Evolutionary conservation across 805 yeast species (phyloP), one percentile per base, ranked within the genome.

Genomic region (Wickerhamiella alocasiicola): DNA sequence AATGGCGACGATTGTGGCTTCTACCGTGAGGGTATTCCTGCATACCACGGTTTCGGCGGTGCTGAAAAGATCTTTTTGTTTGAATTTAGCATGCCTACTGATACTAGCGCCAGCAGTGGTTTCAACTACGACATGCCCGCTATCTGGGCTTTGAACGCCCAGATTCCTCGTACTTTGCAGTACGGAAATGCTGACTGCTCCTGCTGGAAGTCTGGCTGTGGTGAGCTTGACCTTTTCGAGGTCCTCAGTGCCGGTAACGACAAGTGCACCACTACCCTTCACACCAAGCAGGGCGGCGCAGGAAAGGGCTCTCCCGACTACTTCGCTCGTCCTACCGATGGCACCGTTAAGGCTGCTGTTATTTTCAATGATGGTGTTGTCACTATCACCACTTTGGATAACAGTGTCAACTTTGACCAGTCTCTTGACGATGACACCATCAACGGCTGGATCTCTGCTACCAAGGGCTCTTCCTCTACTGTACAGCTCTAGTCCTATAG

Each of bases 151-250:
- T 74, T 87, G 61, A 87, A 87, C 62, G 95, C 95, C 47, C 81
- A 82, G 70, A 78, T 87, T 57, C 95, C 98, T 65, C 83, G 98
- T 72, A 87, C 96, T 51, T 65, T 78, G 56, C 97, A 91, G 67
- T 91, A 91, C 65, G 96, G 96, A 61, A 67, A 67, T 46, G 60
- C 77, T 19, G 59, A 72, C 16, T 91, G 97, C 70, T 84, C 96
- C 27, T 91, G 98, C 73, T 91, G 98, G 98, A 55, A 72, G 41
- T 71, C 94, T 42, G 97, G 97, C 47, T 91, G 98, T 67, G 98
- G 98, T 68, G 98, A 91, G 70, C 70, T 91, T 55, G 98, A 91
- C 65, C 69, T 85, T 55, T 91, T 88, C 56, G 98, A 91, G 72
- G 71, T 88, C 52, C 72, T 91, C 52, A 66, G 76, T 47, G 51